Evolutionary conservation across 2,329 filamentous ascomycete species (phyloP).

Genomic region (Apiospora rasikravindrae): DNA sequence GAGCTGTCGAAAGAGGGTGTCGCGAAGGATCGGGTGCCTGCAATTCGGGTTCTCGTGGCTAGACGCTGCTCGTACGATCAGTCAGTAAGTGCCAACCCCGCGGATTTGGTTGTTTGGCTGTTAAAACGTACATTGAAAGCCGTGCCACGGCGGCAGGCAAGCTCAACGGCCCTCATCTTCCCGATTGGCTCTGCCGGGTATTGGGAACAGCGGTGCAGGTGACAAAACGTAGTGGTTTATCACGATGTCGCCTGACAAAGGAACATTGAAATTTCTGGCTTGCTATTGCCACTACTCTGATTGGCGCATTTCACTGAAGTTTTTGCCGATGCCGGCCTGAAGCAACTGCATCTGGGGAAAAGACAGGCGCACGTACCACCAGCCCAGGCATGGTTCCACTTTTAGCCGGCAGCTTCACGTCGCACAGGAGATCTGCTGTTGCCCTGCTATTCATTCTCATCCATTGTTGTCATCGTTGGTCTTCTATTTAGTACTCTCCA

Average conservation of each 20-base stretch:
- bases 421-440: too few relatives aligned
- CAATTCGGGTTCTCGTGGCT: slow-evolving; percentile 30
- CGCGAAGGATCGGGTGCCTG: slow-evolving; percentile 37
- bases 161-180: slow-evolving; percentile 40
- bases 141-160: slow-evolving; percentile 38
- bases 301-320: neutral
- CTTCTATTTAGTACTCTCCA: too few relatives aligned
- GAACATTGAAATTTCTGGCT: slow-evolving; percentile 8
- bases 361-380: neutral
- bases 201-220: neutral
- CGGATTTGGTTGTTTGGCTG: neutral
- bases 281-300: slow-evolving; percentile 6
- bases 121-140: slow-evolving; percentile 34
- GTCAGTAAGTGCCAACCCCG: neutral
- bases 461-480: too few relatives aligned
- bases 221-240: neutral
- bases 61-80: slow-evolving; percentile 31
- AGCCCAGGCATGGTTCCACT: neutral
- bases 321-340: slow-evolving; percentile 16
- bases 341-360: neutral
- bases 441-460: too few relatives aligned
- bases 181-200: slow-evolving; percentile 26
- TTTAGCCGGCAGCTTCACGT: too few relatives aligned
- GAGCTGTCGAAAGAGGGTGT: slow-evolving; percentile 39
- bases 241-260: neutral